Evolutionary conservation across 352 stramenopile genomes (phyloP).

Genomic region (Globisporangium polare): DNA sequence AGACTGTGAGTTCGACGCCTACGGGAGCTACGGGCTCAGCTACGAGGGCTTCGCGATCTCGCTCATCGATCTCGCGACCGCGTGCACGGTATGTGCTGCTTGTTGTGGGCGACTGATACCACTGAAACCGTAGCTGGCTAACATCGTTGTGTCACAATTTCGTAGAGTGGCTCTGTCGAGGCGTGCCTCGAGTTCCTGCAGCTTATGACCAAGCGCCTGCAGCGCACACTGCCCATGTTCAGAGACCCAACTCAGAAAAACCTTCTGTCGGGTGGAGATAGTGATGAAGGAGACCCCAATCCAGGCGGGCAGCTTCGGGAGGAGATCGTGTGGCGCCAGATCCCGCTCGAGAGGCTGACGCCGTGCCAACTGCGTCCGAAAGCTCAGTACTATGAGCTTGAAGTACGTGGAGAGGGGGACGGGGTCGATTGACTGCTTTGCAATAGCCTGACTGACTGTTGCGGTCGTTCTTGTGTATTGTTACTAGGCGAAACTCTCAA

Average conservation of each 20-base stretch:
- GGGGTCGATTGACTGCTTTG: too few relatives aligned
- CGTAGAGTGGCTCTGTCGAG: constrained; percentile 29
- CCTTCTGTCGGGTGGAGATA: not conserved
- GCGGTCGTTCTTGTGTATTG: not conserved
- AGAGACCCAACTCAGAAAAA: not conserved
- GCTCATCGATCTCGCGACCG: constrained; percentile 38
- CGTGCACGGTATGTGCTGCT: constrained; percentile 32
- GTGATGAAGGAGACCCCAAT: not conserved
- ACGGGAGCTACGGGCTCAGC: constrained; percentile 31
- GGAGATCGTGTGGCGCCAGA: constrained; percentile 25
- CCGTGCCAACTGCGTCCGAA: constrained; percentile 26
- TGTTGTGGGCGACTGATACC: not conserved
- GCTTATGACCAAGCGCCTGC: constrained; percentile 33
- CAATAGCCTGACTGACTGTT: too few relatives aligned
- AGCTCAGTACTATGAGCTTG: constrained; percentile 43
- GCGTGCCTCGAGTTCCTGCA: constrained; percentile 50
- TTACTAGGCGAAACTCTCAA: constrained; percentile 28
- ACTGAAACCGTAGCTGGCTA: not conserved
- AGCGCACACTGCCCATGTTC: constrained; percentile 30
- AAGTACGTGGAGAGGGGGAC: constrained; percentile 20
- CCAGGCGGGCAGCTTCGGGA: constrained; percentile 3
- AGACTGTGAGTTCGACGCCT: constrained; percentile 50
- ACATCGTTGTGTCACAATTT: not conserved
- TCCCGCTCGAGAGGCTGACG: constrained; percentile 32
- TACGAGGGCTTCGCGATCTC: constrained; percentile 45